Base-by-base conservation (phyloP, 352 stramenopile species). In the Pythium plurisporium region DNA sequence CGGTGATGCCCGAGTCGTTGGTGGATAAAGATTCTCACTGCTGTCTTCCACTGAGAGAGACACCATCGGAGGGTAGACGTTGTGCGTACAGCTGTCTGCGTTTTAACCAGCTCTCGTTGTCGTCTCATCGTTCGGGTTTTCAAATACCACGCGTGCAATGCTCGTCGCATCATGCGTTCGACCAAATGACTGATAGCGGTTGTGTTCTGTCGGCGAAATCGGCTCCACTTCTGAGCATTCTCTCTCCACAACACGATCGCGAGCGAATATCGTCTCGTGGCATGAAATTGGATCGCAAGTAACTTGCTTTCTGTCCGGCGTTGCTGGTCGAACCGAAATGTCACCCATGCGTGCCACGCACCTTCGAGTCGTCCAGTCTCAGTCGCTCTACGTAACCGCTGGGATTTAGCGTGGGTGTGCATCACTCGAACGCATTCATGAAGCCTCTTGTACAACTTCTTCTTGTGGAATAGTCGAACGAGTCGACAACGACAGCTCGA, bases 141-240 rank as follows among this genome's bases (percentile, higher is more conserved):
- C 5, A 65, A 26, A 41, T 70, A 69, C 74, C 72, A 85, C 10
- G 46, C 27, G 17, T 67, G 23, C 17, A 85, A 11, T 4, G 61
- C 48, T 4, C 23, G 58, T 10, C 43, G 54, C 54, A 73, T 36
- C 6, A 72, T 37, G 1, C 22, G 33, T 17, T 31, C n/a, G 23
- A 85, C 79, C 41, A 69, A 67, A 48, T 64, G 55, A 14, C 48
- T 59, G 6, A 79, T 22, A 0, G 74, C 67, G 15, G 62, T 75
- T 11, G 65, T 17, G 20, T 45, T 43, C 14, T 20, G 17, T 27
- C 25, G 40, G 15, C 55, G 27, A 6, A 62, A 40, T 11, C 19
- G 17, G 34, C 44, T 30, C 15, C n/a, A 30, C 27, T 14, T 17
- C 10, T 5, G 38, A 8, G 14, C 42, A n/a, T 33, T 55, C 0